Evolutionary conservation across 1,284 basidiomycete genomes (phyloP).

Genomic region (Apiotrichum gracile): DNA sequence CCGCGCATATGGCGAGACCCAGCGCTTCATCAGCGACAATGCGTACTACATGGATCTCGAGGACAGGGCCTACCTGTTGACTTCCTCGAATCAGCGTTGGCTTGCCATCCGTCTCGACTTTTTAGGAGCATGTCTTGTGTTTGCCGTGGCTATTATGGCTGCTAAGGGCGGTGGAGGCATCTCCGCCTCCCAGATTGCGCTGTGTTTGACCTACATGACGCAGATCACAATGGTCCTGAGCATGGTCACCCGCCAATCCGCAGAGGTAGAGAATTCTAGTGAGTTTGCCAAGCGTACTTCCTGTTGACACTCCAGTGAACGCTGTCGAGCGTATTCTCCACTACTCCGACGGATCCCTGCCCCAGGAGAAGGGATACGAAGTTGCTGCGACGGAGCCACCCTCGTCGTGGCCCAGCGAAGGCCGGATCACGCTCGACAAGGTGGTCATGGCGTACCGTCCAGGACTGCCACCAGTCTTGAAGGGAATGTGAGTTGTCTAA

Average conservation of each 20-base stretch:
- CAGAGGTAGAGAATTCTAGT: constrained; percentile 57
- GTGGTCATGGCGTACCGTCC: constrained; percentile 49
- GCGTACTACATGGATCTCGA: constrained; percentile 69
- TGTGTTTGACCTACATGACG: constrained; percentile 62
- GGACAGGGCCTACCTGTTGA: constrained; percentile 58
- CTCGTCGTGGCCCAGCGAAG: constrained; percentile 41
- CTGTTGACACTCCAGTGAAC: constrained; percentile 50
- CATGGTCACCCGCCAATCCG: constrained; percentile 53
- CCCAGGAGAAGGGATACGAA: constrained; percentile 63
- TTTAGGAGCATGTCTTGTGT: constrained; percentile 61
- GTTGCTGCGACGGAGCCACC: constrained; percentile 55
- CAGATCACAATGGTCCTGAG: constrained; percentile 53
- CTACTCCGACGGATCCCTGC: constrained; percentile 54
- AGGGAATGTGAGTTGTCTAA: constrained; percentile 43
- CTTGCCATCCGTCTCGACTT: constrained; percentile 71
- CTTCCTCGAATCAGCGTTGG: constrained; percentile 54
- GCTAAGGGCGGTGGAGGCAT: constrained; percentile 53
- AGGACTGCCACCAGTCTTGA: constrained; percentile 50
- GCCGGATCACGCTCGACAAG: constrained; percentile 38
- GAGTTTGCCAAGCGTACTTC: neutral
- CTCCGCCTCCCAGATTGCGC: constrained; percentile 61
- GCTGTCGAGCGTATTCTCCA: constrained; percentile 64
- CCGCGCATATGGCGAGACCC: constrained; percentile 61
- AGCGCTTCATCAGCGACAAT: constrained; percentile 62
- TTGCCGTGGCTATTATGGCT: constrained; percentile 54